Evolutionary conservation across 139 green algal species (phyloP), one percentile per base, ranked within the genome.

Genomic region (Coccomyxa sp.): DNA sequence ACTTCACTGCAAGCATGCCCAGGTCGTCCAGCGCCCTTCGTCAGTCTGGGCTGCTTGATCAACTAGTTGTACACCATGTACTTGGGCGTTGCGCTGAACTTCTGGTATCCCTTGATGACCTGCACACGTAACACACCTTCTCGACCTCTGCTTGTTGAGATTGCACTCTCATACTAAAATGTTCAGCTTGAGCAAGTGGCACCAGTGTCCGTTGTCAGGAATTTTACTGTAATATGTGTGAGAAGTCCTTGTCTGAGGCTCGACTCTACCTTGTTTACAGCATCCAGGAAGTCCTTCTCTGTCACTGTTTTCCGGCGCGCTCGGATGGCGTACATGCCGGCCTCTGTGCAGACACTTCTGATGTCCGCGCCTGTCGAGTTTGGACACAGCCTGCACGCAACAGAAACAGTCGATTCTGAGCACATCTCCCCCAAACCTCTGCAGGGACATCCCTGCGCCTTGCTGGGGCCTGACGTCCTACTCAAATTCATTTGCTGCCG

Each of bases 251-350:
- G 12, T 29, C 12, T 27, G 37, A 7, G 10, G 35, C 36, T 18
- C 22, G 14, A 64, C 70, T 75, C 89, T 58, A 96, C 94, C 90
- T 99, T 99, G 83, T 97, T 96, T 7, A 99, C 92, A 0, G 96
- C 96, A 40, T 98, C 97, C 39, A 99, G 80, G 75, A 99, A 99
- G 78, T 99, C 97, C 87, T 98, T 98, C 85, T 99, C 97, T 12
- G 91, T 98, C 22, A 99, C 96, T 24, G 95, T 99, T 85, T 99
- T 99, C 41, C 96, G 84, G 12, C 96, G 87, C 44, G 95, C 88
- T 16, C 92, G 82, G 78, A 97, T 97, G 64, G 93, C 93, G 81
- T 91, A 98, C 95, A 98, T 98, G 76, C 95, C 95, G 18, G 96
- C 96, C 89, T 99, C 96, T 2, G 96, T 99, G 83, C 93, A 97